Conservation (phyloP, 2,329 filamentous ascomycete genomes). For the Penicillium sp. region DNA sequence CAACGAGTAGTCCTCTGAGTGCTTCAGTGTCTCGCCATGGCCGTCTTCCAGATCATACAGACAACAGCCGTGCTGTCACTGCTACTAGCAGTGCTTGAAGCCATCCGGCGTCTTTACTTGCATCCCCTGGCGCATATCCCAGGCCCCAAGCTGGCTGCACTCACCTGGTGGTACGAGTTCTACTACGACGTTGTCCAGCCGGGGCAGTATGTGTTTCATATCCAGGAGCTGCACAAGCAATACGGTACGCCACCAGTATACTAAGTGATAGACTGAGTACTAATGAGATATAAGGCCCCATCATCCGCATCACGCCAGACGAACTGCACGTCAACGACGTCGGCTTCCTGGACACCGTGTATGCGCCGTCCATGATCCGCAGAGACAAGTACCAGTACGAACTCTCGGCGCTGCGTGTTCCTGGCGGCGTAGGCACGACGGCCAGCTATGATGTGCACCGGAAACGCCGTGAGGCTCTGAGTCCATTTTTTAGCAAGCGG, state of each 20-base stretch:
- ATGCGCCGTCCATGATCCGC: conserved; percentile 20
- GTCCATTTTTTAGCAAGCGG: conserved; percentile 29
- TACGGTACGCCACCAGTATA: conserved; percentile 29
- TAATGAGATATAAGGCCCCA: conserved; percentile 22
- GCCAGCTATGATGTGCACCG: conserved; percentile 26
- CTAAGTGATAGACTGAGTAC: background rate
- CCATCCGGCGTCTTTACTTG: conserved; percentile 22
- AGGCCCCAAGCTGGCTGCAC: conserved; percentile 30
- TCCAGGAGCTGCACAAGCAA: conserved; percentile 30
- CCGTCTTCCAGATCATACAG: background rate
- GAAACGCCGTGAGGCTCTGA: conserved; percentile 25
- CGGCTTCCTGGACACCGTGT: conserved; percentile 25
- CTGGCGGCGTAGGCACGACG: conserved; percentile 25
- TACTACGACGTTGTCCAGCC: conserved; percentile 27
- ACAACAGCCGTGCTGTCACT: conserved; percentile 1
- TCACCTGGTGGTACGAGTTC: conserved; percentile 26
- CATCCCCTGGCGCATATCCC: conserved; percentile 32
- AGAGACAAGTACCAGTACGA: conserved; percentile 26
- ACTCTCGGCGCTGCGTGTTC: conserved; percentile 21
- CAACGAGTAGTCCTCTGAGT: no score
- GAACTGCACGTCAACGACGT: conserved; percentile 25
- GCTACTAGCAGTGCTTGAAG: background rate
- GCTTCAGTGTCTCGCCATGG: no score
- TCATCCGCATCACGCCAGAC: conserved; percentile 24
- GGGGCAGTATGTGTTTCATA: conserved; percentile 31